Percentiles rank a stretch among this genome's conserved stretches.
phyloP scores from a whole-genome alignment of 2,329 filamentous ascomycete species.

The Diaporthe citrichinensis region DNA sequence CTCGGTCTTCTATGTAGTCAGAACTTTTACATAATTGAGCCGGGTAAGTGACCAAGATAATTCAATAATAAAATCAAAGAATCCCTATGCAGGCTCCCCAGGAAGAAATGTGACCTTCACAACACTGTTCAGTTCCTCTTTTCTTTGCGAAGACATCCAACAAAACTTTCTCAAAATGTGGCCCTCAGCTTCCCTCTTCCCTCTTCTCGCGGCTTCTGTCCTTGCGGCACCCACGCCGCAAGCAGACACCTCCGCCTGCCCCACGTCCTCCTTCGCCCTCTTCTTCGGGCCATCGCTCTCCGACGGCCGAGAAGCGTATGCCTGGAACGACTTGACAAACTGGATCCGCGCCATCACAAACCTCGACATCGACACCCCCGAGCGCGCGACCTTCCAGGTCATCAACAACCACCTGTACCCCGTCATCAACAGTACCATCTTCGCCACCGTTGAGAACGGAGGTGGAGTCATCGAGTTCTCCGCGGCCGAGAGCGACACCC shows the following conservation, averaged over 20 bases:
- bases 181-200: background rate
- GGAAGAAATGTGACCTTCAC: background rate
- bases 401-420: background rate
- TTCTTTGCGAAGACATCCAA: background rate
- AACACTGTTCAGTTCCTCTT: background rate
- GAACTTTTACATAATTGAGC: background rate
- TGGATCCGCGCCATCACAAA: conserved; percentile 5
- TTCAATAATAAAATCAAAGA: background rate
- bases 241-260: background rate
- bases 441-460: conserved; percentile 33
- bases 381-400: conserved; percentile 23
- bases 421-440: conserved; percentile 57
- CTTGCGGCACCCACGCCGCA: conserved; percentile 10
- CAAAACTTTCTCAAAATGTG: background rate
- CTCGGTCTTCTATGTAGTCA: background rate
- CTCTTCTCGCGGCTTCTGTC: conserved; percentile 2
- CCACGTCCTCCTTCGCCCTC: conserved; percentile 7
- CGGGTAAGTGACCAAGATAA: background rate
- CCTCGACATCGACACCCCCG: conserved; percentile 19
- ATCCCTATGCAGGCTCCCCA: background rate
- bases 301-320: background rate
- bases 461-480: background rate
- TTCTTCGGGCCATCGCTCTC: conserved; percentile 19
- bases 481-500: background rate
- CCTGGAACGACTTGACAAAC: conserved; percentile 12